These are phyloP conservation scores for Colletotrichum phormii DNA, from an alignment of 2,329 filamentous ascomycete genomes.

Conservation along the genomic window DNA sequence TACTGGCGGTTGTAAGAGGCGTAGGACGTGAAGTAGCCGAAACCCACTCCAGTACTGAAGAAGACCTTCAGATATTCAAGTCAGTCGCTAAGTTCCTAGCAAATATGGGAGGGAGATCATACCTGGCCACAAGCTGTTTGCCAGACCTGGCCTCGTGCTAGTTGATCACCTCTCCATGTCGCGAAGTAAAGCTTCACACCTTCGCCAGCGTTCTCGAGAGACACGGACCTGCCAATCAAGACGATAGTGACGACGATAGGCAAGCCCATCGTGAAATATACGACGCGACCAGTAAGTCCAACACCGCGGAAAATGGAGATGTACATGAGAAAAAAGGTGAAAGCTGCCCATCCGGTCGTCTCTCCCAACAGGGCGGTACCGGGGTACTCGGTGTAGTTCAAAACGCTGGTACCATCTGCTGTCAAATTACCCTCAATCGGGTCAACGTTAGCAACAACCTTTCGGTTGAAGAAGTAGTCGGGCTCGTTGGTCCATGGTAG, in stretches of 20 bases:
- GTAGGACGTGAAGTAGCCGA: constrained; percentile 69
- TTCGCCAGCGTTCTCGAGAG: constrained; percentile 64
- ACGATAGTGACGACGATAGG: constrained; percentile 68
- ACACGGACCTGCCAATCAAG: constrained; percentile 64
- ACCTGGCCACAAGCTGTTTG: constrained; percentile 68
- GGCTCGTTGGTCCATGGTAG: constrained; percentile 64
- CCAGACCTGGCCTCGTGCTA: constrained; percentile 65
- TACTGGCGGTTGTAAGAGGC: constrained; percentile 69
- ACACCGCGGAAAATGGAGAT: constrained; percentile 70
- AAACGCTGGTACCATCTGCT: constrained; percentile 43
- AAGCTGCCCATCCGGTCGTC: constrained; percentile 66
- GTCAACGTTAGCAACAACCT: constrained; percentile 61
- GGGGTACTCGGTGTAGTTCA: constrained; percentile 58
- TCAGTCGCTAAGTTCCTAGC: neutral
- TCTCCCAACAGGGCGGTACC: constrained; percentile 61
- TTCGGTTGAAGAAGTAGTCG: constrained; percentile 63
- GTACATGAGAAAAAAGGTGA: constrained; percentile 71
- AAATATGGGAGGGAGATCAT: no score
- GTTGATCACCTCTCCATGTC: constrained; percentile 60
- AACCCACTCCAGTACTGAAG: constrained; percentile 69
- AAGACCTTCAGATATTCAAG: constrained; percentile 52
- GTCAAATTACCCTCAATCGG: constrained; percentile 53
- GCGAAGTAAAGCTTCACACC: constrained; percentile 62
- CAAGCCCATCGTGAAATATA: constrained; percentile 72
- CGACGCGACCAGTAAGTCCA: constrained; percentile 67